A percentile compares a stretch with the other conserved stretches of the same genome.
These are phyloP conservation scores for Pythium aquatile DNA, from an alignment of 352 stramenopile species.

Conservation along the genomic window DNA sequence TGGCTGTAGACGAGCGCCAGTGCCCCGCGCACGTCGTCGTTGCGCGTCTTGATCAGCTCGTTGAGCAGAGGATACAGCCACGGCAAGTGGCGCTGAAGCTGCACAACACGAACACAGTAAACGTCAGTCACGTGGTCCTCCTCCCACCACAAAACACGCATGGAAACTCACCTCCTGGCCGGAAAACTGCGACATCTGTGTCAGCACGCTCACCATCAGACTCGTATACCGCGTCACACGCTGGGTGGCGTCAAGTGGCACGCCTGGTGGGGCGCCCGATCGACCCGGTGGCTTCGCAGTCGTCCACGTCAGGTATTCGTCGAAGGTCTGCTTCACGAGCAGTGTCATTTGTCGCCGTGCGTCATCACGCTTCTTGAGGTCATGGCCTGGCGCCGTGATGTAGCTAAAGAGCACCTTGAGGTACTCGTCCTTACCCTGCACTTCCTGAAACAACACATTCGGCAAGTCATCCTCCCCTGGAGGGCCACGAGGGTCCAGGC, in stretches of 20 bases:
- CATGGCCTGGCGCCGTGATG: slow-evolving; percentile 27
- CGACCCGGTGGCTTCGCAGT: slow-evolving; percentile 11
- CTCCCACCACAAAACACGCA: slow-evolving; percentile 4
- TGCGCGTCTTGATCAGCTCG: slow-evolving; percentile 66
- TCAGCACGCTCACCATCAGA: slow-evolving; percentile 52
- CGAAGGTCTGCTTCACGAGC: slow-evolving; percentile 58
- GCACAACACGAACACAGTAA: slow-evolving; percentile 13
- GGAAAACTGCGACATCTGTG: slow-evolving; percentile 49
- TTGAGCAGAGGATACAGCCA: slow-evolving; percentile 84
- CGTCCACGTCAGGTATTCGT: slow-evolving; percentile 74
- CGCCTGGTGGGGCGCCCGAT: not conserved
- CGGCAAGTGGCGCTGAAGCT: slow-evolving; percentile 65
- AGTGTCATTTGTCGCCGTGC: slow-evolving; percentile 63
- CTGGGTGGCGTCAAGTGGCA: slow-evolving; percentile 48
- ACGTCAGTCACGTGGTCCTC: not conserved
- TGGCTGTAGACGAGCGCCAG: slow-evolving; percentile 64
- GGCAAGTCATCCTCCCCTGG: slow-evolving; percentile 44
- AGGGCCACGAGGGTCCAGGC: slow-evolving; percentile 33
- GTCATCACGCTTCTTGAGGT: slow-evolving; percentile 52
- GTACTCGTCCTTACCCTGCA: slow-evolving; percentile 76
- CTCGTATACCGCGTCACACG: slow-evolving; percentile 53
- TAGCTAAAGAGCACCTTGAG: slow-evolving; percentile 63
- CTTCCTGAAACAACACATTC: slow-evolving; percentile 71
- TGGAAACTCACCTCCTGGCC: slow-evolving; percentile 44
- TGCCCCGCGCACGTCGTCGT: slow-evolving; percentile 57